Evolutionary conservation across 306 rosid genomes (phyloP), one percentile per base, ranked within the genome.

Genomic region (Ochetophila trinervis): DNA sequence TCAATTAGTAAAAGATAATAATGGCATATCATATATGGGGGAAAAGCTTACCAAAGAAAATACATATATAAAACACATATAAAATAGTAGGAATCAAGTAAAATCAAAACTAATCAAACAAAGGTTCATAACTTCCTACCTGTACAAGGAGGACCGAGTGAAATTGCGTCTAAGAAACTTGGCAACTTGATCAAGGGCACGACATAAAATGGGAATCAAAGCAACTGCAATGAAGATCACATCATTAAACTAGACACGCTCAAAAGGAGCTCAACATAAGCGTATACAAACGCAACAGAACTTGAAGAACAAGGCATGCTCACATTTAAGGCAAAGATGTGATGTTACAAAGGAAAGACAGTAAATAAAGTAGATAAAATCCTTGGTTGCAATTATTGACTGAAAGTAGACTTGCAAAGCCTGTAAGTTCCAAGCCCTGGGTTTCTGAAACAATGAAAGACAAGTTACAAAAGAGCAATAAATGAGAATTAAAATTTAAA

Each of bases 101-200:
- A 34, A 20, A 56, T 49, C 13, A 37, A 11, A 40, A 53, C 7
- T 60, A 48, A 76, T 57, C 6, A 70, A 37, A 36, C 49, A 53
- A 55, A 37, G 54, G 35, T 66, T 65, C 36, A 64, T 30, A 69
- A 69, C 42, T 51, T 44, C 63, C 57, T 68, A 94, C 99, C 97
- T 88, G 95, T 94, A 94, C 80, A 90, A 62, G 71, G 84, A 86
- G 53, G 97, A 90, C 50, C 93, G 88, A 40, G 76, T 83, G 83
- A 94, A 94, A 80, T 94, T 94, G 68, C 74, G 85, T 77, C 96
- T 77, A 61, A 94, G 99, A 82, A 94, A 94, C 87, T 94, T 94
- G 65, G 99, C 89, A 80, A 90, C 95, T n/a, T 80, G 86, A 63
- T 86, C 97, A 73, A 94, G 72, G 11, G 96, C 71, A 76, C 91